phyloP scores from a whole-genome alignment of 2,329 filamentous ascomycete genomes.

The Neofusicoccum parvum region DNA sequence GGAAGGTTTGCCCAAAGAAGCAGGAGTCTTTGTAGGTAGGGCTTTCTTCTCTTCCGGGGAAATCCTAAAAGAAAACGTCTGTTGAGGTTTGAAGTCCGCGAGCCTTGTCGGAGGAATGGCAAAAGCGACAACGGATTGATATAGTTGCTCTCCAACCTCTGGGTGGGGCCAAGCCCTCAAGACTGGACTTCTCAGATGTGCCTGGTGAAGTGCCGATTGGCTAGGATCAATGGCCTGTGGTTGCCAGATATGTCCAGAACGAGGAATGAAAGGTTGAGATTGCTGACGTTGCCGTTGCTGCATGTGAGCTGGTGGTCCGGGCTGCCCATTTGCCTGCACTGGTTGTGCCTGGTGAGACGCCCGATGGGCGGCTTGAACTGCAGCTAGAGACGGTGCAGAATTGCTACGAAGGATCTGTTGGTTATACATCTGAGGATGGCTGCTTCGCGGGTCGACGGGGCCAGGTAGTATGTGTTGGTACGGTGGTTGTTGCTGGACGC shows the following conservation, averaged over 20 bases:
- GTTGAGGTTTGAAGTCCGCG: constrained; percentile 22
- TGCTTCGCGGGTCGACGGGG: neutral
- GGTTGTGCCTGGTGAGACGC: neutral
- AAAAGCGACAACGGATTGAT: constrained; percentile 61
- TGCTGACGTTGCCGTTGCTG: neutral
- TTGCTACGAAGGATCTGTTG: constrained; percentile 1
- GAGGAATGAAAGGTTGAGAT: constrained; percentile 38
- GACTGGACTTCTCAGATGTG: constrained; percentile 57
- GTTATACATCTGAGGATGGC: neutral
- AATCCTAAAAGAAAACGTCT: neutral
- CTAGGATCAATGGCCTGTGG: constrained; percentile 38
- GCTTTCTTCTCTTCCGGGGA: constrained; percentile 37
- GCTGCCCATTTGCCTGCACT: neutral
- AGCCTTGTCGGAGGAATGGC: constrained; percentile 49
- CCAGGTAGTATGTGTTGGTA: neutral
- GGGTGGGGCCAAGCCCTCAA: constrained; percentile 33
- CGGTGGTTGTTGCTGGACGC: neutral
- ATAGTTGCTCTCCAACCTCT: constrained; percentile 40
- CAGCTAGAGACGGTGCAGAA: neutral
- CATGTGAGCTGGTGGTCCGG: neutral
- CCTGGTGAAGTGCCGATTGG: constrained; percentile 59
- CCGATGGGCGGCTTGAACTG: neutral
- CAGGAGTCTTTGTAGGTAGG: constrained; percentile 34
- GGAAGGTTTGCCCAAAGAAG: neutral
- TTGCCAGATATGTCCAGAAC: constrained; percentile 26